Percentiles rank a stretch among this genome's conserved stretches.
Evolutionary conservation across 352 stramenopile genomes (phyloP).

Genomic region (Pythium volutum): DNA sequence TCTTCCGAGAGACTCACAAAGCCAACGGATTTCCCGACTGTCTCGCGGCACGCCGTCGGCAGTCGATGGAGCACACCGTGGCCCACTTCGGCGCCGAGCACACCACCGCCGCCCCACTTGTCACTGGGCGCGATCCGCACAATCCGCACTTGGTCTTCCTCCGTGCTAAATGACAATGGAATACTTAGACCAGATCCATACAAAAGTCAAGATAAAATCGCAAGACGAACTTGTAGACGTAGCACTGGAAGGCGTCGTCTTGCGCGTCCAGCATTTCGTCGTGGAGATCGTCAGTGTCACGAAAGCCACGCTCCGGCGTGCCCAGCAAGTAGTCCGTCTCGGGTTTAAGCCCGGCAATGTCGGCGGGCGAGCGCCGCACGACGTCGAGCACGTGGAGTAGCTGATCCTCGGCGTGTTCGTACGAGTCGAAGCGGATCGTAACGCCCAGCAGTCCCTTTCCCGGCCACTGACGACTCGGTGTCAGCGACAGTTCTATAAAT

Average conservation of each 20-base stretch:
- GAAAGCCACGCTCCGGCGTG: slow-evolving; percentile 88
- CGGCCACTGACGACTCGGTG: slow-evolving; percentile 90
- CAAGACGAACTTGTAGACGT: slow-evolving; percentile 92
- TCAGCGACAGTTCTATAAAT: slow-evolving; percentile 72
- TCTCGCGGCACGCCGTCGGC: slow-evolving; percentile 56
- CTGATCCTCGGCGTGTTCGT: slow-evolving; percentile 93
- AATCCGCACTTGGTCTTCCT: slow-evolving; percentile 92
- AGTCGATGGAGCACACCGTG: slow-evolving; percentile 96
- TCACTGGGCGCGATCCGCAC: slow-evolving; percentile 83
- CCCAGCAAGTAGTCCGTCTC: slow-evolving; percentile 95
- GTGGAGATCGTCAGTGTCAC: slow-evolving; percentile 82
- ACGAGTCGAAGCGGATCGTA: slow-evolving; percentile 97
- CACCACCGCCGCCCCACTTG: slow-evolving; percentile 88
- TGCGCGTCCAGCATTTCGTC: slow-evolving; percentile 89
- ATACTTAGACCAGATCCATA: neutral
- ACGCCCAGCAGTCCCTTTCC: slow-evolving; percentile 95
- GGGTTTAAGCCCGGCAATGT: slow-evolving; percentile 85
- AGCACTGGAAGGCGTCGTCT: slow-evolving; percentile 94
- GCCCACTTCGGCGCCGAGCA: slow-evolving; percentile 94
- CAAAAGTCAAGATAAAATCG: neutral
- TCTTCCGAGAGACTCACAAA: slow-evolving; percentile 77
- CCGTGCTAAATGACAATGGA: slow-evolving; percentile 40
- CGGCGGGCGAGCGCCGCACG: slow-evolving; percentile 83
- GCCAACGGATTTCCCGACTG: slow-evolving; percentile 65
- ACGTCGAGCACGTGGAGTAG: slow-evolving; percentile 95